A percentile compares a stretch with the other conserved stretches of the same genome.
These are phyloP conservation scores for Talaromyces borbonicus DNA, from an alignment of 495 filamentous ascomycete species.

Conservation along the genomic window DNA sequence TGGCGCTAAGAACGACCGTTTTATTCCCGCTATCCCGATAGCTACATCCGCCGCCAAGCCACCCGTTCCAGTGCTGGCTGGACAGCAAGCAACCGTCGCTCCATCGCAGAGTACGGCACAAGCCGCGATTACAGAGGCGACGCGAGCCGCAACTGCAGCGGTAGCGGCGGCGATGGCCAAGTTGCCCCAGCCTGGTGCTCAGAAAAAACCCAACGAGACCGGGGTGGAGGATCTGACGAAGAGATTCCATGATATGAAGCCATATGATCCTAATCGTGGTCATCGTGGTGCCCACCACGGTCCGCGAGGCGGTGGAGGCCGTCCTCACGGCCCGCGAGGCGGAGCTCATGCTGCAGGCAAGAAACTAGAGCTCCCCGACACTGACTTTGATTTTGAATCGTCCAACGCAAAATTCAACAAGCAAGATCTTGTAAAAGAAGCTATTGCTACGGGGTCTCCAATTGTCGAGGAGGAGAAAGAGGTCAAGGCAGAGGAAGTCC, in stretches of 20 bases:
- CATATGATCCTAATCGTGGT: conserved; percentile 44
- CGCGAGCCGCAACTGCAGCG: conserved; percentile 71
- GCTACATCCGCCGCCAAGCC: conserved; percentile 28
- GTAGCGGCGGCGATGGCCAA: conserved; percentile 89
- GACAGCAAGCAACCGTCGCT: conserved; percentile 21
- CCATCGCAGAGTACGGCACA: conserved; percentile 25
- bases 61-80: conserved; percentile 31
- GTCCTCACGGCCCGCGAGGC: conserved; percentile 43
- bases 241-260: conserved; percentile 80
- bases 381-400: conserved; percentile 87
- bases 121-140: conserved; percentile 54
- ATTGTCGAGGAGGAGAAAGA: conserved; percentile 40
- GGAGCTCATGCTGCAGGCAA: conserved; percentile 39
- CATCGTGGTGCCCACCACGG: conserved; percentile 42
- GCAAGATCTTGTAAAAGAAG: conserved; percentile 86
- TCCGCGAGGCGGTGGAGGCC: conserved; percentile 44
- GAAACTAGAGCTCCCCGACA: conserved; percentile 77
- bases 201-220: conserved; percentile 35
- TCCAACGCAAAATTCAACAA: conserved; percentile 99
- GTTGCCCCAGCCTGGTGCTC: conserved; percentile 42
- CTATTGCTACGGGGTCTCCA: conserved; percentile 67
- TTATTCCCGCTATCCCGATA: conserved; percentile 59
- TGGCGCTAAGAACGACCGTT: conserved; percentile 59
- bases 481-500: conserved; percentile 16
- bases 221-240: conserved; percentile 69